Conservation (phyloP, 192 early-diverging fungal species). For the Umbelopsis isabellina region DNA sequence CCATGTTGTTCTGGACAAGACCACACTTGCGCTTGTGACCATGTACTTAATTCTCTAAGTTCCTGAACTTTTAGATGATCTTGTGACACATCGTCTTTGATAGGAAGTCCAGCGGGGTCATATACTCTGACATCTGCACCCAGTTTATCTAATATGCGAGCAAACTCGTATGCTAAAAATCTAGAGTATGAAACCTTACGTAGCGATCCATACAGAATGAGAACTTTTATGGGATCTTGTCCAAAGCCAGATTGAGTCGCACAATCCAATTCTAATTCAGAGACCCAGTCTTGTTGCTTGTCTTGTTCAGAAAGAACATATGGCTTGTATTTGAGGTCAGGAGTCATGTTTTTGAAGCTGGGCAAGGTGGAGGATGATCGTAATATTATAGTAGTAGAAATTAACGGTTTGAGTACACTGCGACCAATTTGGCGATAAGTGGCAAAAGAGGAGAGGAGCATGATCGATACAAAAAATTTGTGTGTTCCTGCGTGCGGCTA, state of each 20-base stretch:
- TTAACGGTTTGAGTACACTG: no score
- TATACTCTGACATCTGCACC: constrained; percentile 55
- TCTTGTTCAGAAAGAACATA: constrained; percentile 24
- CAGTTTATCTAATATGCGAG: constrained; percentile 49
- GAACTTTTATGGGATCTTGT: constrained; percentile 40
- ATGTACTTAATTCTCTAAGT: constrained; percentile 48
- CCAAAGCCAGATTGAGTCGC: constrained; percentile 25
- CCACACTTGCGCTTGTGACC: constrained; percentile 61
- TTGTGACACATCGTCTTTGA: constrained; percentile 55
- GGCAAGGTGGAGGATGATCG: no score
- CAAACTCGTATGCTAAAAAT: constrained; percentile 53
- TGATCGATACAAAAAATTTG: no score
- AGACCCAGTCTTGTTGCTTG: constrained; percentile 31
- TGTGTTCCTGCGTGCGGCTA: no score
- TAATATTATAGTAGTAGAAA: no score
- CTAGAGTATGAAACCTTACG: constrained; percentile 52
- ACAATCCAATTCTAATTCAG: constrained; percentile 27
- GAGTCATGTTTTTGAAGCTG: not conserved
- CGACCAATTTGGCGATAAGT: no score
- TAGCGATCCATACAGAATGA: constrained; percentile 55
- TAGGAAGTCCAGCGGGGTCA: constrained; percentile 50
- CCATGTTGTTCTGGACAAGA: constrained; percentile 59
- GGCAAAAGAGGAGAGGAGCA: no score
- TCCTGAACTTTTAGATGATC: constrained; percentile 54
- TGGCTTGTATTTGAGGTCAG: constrained; percentile 28